These are phyloP conservation scores for Phaffia australis DNA, from an alignment of 768 basidiomycete genomes.

Conservation along the genomic window DNA sequence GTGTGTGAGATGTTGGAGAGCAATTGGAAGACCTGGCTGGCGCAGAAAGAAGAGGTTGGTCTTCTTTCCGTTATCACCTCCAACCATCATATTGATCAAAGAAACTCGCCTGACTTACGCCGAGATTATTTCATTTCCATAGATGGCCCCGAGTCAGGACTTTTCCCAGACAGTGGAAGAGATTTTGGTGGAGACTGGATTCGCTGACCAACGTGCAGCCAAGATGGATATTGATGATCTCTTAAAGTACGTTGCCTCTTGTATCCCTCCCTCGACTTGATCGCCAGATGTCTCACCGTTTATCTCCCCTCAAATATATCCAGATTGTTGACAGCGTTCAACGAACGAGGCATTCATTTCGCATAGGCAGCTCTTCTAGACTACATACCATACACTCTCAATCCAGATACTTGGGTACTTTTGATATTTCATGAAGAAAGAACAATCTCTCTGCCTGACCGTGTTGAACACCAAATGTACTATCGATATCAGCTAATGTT, in stretches of 20 bases:
- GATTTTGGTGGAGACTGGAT: slow-evolving; percentile 59
- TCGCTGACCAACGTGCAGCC: slow-evolving; percentile 66
- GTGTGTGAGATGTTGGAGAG: slow-evolving; percentile 88
- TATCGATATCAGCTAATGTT: too few relatives aligned
- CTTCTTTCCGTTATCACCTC: not conserved
- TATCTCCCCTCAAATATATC: not conserved
- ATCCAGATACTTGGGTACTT: too few relatives aligned
- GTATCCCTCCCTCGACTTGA: not conserved
- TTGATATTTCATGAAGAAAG: too few relatives aligned
- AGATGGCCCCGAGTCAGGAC: slow-evolving; percentile 54
- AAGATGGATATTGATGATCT: slow-evolving; percentile 93
- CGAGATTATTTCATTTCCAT: slow-evolving; percentile 20
- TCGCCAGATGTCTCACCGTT: not conserved
- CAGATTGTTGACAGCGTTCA: slow-evolving; percentile 35
- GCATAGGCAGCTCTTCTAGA: not conserved
- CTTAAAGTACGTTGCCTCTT: slow-evolving; percentile 52
- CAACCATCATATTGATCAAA: not conserved
- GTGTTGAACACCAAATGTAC: too few relatives aligned
- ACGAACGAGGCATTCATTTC: slow-evolving; percentile 37
- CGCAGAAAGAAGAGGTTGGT: slow-evolving; percentile 49
- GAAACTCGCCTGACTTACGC: not conserved
- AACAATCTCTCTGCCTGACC: too few relatives aligned
- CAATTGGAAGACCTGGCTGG: slow-evolving; percentile 87
- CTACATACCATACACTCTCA: too few relatives aligned
- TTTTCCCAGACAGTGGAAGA: slow-evolving; percentile 62